These are phyloP conservation scores for Melanomma pulvis-pyrius DNA, from an alignment of 495 filamentous ascomycete species.

Conservation along the genomic window DNA sequence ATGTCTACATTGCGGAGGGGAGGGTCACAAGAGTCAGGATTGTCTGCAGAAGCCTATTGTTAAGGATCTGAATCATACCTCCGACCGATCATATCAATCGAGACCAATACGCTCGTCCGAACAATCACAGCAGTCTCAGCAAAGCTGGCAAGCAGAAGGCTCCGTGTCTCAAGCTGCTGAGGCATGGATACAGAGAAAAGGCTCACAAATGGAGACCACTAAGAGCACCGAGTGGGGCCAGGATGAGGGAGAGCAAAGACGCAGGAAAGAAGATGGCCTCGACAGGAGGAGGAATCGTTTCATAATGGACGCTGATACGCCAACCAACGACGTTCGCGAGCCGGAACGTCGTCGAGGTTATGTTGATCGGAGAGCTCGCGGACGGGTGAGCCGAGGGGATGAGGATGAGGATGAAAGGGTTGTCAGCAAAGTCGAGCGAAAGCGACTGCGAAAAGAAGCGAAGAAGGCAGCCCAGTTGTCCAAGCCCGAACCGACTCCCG, in stretches of 20 bases:
- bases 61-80: background rate
- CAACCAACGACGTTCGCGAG: slow-evolving; percentile 1
- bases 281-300: slow-evolving; percentile 27
- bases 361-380: background rate
- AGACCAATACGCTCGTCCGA: background rate
- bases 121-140: background rate
- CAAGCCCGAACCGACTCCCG: slow-evolving; percentile 54
- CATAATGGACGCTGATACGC: slow-evolving; percentile 5
- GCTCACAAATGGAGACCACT: background rate
- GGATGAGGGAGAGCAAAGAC: slow-evolving; percentile 1
- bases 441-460: slow-evolving; percentile 52
- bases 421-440: slow-evolving; percentile 43
- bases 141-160: background rate
- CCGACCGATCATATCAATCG: background rate
- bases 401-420: slow-evolving; percentile 28
- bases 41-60: slow-evolving; percentile 15
- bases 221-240: background rate
- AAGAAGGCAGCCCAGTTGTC: slow-evolving; percentile 47
- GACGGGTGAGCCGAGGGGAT: slow-evolving; percentile 19
- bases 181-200: slow-evolving; percentile 11
- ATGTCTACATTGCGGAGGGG: slow-evolving; percentile 16
- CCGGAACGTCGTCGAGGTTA: slow-evolving; percentile 11
- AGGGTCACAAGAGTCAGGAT: slow-evolving; percentile 14
- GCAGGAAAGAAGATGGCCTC: background rate
- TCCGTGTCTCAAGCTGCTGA: slow-evolving; percentile 14